These are phyloP conservation scores for Leptographium flavum DNA, from an alignment of 2,329 filamentous ascomycete genomes.

Conservation along the genomic window DNA sequence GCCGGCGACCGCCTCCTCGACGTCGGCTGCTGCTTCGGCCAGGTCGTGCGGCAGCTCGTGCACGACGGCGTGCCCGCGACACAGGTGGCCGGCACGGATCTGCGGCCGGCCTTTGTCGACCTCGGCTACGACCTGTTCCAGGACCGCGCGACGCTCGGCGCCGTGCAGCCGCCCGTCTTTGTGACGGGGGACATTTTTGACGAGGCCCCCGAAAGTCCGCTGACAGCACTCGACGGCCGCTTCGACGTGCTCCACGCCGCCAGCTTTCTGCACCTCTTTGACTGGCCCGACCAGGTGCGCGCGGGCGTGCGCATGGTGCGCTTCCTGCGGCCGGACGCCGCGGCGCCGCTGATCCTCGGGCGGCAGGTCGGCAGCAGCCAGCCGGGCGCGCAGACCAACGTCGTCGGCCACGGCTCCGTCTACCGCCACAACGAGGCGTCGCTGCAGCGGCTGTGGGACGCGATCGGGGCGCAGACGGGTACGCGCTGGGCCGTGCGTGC, in stretches of 20 bases:
- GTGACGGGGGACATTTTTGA: slow-evolving; percentile 16
- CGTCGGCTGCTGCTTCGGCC: slow-evolving; percentile 28
- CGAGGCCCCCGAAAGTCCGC: too few relatives aligned
- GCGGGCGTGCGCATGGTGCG: slow-evolving; percentile 13
- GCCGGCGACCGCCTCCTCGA: slow-evolving; percentile 20
- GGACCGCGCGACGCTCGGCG: slow-evolving; percentile 16
- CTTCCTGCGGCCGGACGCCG: slow-evolving; percentile 12
- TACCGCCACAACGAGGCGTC: slow-evolving; percentile 26
- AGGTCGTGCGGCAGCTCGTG: slow-evolving; percentile 28
- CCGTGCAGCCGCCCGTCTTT: slow-evolving; percentile 9
- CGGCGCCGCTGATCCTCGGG: slow-evolving; percentile 14
- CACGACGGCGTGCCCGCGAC: slow-evolving; percentile 22
- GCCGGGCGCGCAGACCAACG: slow-evolving; percentile 5
- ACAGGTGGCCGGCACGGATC: slow-evolving; percentile 24
- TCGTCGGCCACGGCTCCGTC: slow-evolving; percentile 11
- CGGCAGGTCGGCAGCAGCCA: slow-evolving; percentile 16
- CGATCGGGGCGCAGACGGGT: slow-evolving; percentile 18
- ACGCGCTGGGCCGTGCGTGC: neutral
- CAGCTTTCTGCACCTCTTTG: slow-evolving; percentile 20
- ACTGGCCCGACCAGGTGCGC: slow-evolving; percentile 15
- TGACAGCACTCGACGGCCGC: slow-evolving; percentile 12
- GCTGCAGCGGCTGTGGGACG: slow-evolving; percentile 26
- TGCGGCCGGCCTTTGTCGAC: slow-evolving; percentile 19
- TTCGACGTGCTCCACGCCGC: slow-evolving; percentile 17
- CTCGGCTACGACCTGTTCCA: slow-evolving; percentile 20